A percentile compares a stretch with the other conserved stretches of the same genome.
Conservation (phyloP, 768 basidiomycete genomes). For the Leccinellum luteum region DNA sequence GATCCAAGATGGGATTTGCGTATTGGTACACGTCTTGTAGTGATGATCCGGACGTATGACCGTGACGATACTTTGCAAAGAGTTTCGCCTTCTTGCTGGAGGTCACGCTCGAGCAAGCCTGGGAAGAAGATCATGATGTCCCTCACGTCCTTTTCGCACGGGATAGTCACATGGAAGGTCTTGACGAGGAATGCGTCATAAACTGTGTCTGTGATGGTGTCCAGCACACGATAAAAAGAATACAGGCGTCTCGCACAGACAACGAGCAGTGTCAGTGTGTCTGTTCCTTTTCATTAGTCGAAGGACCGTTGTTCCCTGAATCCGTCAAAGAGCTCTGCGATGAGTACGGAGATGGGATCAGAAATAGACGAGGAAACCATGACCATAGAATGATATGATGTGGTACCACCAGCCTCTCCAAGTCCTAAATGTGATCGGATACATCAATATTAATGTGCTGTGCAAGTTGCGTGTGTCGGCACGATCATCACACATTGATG, state of each 20-base stretch:
- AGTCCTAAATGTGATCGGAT: too few relatives aligned
- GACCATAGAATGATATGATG: neutral
- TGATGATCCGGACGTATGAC: slow-evolving; percentile 2
- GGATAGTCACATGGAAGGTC: slow-evolving; percentile 15
- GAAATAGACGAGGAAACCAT: neutral
- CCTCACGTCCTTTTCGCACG: slow-evolving; percentile 12
- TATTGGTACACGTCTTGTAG: slow-evolving; percentile 12
- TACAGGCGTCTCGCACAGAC: slow-evolving; percentile 11
- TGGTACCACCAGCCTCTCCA: too few relatives aligned
- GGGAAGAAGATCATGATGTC: slow-evolving; percentile 25
- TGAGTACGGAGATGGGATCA: neutral
- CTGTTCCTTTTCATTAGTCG: slow-evolving; percentile 13
- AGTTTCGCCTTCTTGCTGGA: slow-evolving; percentile 16
- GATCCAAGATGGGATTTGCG: slow-evolving; percentile 11
- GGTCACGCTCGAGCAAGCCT: slow-evolving; percentile 19
- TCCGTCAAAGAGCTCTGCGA: neutral
- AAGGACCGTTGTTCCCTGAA: slow-evolving; percentile 7
- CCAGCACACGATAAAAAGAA: slow-evolving; percentile 15
- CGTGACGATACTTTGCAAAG: slow-evolving; percentile 21
- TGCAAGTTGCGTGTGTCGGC: too few relatives aligned
- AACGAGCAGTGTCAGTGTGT: slow-evolving; percentile 16
- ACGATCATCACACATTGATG: too few relatives aligned
- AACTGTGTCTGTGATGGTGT: neutral
- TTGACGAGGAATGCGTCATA: slow-evolving; percentile 8
- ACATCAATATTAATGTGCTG: too few relatives aligned